Base-by-base conservation (phyloP, 2,329 filamentous ascomycete genomes). In the Colletotrichum musicola region DNA sequence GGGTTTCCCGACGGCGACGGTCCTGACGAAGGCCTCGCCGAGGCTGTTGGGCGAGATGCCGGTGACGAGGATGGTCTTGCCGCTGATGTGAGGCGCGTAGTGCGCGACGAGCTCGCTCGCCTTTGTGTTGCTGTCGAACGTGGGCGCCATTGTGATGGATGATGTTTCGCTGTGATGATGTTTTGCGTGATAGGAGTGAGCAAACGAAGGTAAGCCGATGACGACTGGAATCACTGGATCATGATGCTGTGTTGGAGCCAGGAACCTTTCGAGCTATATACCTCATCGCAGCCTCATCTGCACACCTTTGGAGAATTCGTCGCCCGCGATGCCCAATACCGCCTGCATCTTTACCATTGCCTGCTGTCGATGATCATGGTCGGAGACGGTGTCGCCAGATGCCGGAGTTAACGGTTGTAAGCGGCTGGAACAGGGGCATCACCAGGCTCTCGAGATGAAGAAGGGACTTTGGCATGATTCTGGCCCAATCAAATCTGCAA, bases 41-140 rank as follows among this genome's bases (percentile, higher is more conserved):
- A 84, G 74, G 25, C 78, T 75, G 50, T 75, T 74, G 4, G 78
- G 79, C 1, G 81, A 79, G 38, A 82, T 78, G 12, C 83, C 82
- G 0, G 82, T 84, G 4, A 80, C 77, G 53, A 85, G 75, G 61
- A 84, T 75, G 13, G 72, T 76, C 59, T 81, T 82, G 56, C 75
- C 75, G 18, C 73, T 74, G 74, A 82, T 80, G 20, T 76, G 69
- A 25, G 69, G 30, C 49, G 75, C 68, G 53, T 77, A 80, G 56
- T 74, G 69, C 27, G 71, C 67, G 30, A 73, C 72, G n/a, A 80
- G 73, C 9, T 78, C 74, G 12, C 71, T 68, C 62, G 73, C 72
- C 7, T 71, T 73, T 22, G 75, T 71, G 13, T 47, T 49, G 2
- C n/a, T 14, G 64, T 60, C 54, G 38, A 49, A 64, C 6, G 53